phyloP scores from a whole-genome alignment of 805 yeast genomes.

The Brettanomyces naardenensis region DNA sequence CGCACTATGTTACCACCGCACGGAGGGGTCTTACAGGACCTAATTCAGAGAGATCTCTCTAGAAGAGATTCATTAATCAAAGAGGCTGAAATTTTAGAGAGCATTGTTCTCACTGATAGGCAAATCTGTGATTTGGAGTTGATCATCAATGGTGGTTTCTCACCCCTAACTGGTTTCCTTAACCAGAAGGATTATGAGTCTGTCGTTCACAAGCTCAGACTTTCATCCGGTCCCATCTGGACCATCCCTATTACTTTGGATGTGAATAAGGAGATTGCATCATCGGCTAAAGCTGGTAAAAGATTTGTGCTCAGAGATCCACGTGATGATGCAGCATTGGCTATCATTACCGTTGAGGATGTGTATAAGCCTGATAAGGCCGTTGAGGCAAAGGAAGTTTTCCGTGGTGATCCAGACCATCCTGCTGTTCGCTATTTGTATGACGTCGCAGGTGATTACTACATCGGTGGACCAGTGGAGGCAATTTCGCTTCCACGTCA shows the following conservation, averaged over 20 bases:
- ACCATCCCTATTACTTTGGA: constrained; percentile 91
- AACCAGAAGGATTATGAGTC: constrained; percentile 59
- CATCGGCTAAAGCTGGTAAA: constrained; percentile 45
- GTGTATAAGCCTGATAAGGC: constrained; percentile 76
- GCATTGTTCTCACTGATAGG: constrained; percentile 64
- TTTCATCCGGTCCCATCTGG: constrained; percentile 75
- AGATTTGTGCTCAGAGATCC: constrained; percentile 73
- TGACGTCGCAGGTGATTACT: constrained; percentile 71
- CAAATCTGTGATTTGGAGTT: constrained; percentile 91
- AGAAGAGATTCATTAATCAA: constrained; percentile 45
- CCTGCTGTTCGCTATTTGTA: constrained; percentile 77
- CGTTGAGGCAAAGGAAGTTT: constrained; percentile 75
- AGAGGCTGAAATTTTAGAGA: constrained; percentile 46
- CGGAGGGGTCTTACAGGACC: constrained; percentile 85
- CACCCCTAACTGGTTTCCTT: constrained; percentile 68
- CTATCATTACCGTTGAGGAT: constrained; percentile 73
- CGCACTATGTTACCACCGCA: constrained; percentile 77
- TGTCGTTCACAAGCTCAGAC: constrained; percentile 62
- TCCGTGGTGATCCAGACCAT: constrained; percentile 95
- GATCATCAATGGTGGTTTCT: constrained; percentile 89
- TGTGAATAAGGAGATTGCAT: constrained; percentile 42
- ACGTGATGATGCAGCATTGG: constrained; percentile 70
- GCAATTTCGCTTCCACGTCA: constrained; percentile 81
- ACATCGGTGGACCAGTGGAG: constrained; percentile 82
- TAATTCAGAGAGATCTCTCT: constrained; percentile 71